Base-by-base conservation (phyloP, 208 protist species). In the Acanthamoeba castellanii region DNA sequence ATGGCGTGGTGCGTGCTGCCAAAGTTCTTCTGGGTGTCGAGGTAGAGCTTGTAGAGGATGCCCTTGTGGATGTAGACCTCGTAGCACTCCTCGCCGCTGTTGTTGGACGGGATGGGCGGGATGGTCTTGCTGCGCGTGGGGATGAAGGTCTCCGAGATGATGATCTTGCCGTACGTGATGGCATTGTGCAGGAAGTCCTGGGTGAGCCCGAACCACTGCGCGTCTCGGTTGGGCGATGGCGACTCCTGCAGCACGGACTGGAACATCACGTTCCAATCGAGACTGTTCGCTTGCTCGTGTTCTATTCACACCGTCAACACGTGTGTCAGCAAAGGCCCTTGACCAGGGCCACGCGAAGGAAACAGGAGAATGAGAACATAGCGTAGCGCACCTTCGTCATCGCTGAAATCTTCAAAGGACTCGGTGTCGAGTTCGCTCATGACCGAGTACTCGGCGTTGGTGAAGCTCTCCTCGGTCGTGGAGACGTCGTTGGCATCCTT, bases 361-460 rank as follows among this genome's bases (percentile, higher is more conserved):
- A 30, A 85, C 37, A 52, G 47, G 8, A 20, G 52, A 18, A 14
- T 27, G 76, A 55, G 50, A 20, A 22, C 16, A 20, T 5, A 57
- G 52, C 52, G 52, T 34, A 82, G n/a, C 25, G 25, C 32, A 94
- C 91, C 91, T 84, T 94, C 91, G 42, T 94, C 87, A 52, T 92
- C 87, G 34, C 87, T 92, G 27, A 92, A 92, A 32, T 92, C 87
- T 52, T 92, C 87, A 85, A 94, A 94, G 55, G 91, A 94, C 50
- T 94, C 91, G 45, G 70, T 94, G 70, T 94, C 91, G 37, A 94
- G 70, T 37, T 94, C 91, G 91, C 91, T 94, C 91, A 94, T 94
- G 32, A 94, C 64, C 52, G 91, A 94, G 70, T 94, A 94, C 91
- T 94, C 91, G 16, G 91, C 91, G 47, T 70, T 70, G 45, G 91